phyloP scores from a whole-genome alignment of 148 eudicot species.

The Pharnaceum exiguum region DNA sequence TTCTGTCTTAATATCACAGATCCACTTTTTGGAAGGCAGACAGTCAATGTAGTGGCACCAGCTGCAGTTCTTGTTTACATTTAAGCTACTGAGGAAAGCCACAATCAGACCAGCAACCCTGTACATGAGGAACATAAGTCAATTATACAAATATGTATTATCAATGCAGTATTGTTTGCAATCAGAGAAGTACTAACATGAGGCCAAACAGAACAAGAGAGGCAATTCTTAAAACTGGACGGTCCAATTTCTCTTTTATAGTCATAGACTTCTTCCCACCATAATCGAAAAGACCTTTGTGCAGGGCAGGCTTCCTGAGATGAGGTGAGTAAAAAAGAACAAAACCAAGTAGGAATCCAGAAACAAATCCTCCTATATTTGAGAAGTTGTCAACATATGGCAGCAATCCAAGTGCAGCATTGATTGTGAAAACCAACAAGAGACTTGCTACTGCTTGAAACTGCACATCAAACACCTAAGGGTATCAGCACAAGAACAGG shows the following conservation, averaged over 20 bases:
- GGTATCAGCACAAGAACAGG: background rate
- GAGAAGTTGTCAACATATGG: conserved; percentile 68
- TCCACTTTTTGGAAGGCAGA: conserved; percentile 62
- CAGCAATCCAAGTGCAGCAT: conserved; percentile 51
- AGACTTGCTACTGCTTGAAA: conserved; percentile 38
- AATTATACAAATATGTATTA: too few relatives aligned
- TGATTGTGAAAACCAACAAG: conserved; percentile 32
- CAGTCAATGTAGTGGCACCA: conserved; percentile 74
- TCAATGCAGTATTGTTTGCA: background rate
- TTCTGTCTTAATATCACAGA: conserved; percentile 43
- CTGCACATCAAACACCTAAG: conserved; percentile 42
- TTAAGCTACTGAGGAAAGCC: conserved; percentile 33
- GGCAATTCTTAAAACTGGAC: conserved; percentile 47
- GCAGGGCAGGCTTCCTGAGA: conserved; percentile 35
- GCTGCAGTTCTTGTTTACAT: conserved; percentile 53
- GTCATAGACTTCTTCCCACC: conserved; percentile 42
- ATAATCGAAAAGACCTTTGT: conserved; percentile 63
- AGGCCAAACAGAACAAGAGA: conserved; percentile 46
- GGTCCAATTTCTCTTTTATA: conserved; percentile 49
- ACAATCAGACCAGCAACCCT: conserved; percentile 47
- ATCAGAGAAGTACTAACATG: conserved; percentile 41
- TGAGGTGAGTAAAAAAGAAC: conserved; percentile 58
- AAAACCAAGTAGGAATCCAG: conserved; percentile 67
- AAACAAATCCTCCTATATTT: conserved; percentile 60
- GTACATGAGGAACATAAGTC: conserved; percentile 25